Conservation (phyloP, 495 filamentous ascomycete species). For the Chaetomium tenue region DNA sequence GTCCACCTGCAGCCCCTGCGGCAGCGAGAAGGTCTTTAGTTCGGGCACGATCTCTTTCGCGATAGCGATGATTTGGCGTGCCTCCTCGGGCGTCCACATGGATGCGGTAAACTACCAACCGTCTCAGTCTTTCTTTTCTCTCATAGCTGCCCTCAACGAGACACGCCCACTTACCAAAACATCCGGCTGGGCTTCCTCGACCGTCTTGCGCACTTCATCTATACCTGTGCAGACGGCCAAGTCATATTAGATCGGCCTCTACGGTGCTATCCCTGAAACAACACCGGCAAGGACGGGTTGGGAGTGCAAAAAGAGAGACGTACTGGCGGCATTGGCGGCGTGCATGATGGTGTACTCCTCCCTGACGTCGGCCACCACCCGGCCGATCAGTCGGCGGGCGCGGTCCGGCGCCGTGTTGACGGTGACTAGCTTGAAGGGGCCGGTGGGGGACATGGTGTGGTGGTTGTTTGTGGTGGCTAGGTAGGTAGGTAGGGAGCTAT, state of each 20-base stretch:
- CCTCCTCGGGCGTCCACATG: slow-evolving; percentile 64
- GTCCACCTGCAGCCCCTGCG: slow-evolving; percentile 62
- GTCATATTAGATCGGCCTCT: too few species aligned
- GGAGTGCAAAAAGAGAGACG: slow-evolving; percentile 20
- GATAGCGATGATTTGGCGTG: slow-evolving; percentile 53
- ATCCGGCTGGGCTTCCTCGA: slow-evolving; percentile 29
- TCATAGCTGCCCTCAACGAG: slow-evolving; percentile 17
- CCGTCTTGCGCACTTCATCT: slow-evolving; percentile 30
- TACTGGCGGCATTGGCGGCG: slow-evolving; percentile 58
- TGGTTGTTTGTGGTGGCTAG: neutral
- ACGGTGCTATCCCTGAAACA: too few species aligned
- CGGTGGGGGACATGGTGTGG: slow-evolving; percentile 35
- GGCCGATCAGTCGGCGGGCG: slow-evolving; percentile 60
- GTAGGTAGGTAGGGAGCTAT: neutral
- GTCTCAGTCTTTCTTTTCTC: neutral
- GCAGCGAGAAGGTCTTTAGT: slow-evolving; percentile 60
- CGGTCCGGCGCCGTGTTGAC: slow-evolving; percentile 69
- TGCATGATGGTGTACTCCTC: slow-evolving; percentile 60
- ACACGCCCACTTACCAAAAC: slow-evolving; percentile 38
- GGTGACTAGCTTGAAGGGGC: slow-evolving; percentile 61
- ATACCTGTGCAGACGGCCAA: slow-evolving; percentile 21
- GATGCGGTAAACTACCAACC: slow-evolving; percentile 59
- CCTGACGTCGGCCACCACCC: slow-evolving; percentile 56
- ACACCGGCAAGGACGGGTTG: neutral
- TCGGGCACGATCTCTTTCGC: slow-evolving; percentile 46